These are phyloP conservation scores for Cylindrodendrum hubeiense DNA, from an alignment of 2,329 filamentous ascomycete genomes.

Conservation along the genomic window DNA sequence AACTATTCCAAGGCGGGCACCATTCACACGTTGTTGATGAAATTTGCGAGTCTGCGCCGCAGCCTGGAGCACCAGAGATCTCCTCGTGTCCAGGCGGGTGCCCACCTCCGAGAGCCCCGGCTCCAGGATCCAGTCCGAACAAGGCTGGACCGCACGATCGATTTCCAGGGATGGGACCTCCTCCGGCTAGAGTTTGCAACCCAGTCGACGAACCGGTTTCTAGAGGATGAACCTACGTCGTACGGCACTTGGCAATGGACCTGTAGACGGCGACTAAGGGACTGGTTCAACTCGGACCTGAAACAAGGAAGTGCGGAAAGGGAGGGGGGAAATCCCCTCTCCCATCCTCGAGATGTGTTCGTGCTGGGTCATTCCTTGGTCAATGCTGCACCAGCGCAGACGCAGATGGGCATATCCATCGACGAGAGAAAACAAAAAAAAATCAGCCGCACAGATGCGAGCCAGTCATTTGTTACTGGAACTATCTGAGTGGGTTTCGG, in stretches of 20 bases:
- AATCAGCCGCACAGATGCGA: slow-evolving; percentile 32
- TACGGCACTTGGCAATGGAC: slow-evolving; percentile 29
- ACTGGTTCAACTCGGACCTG: slow-evolving; percentile 37
- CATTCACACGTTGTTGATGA: slow-evolving; percentile 43
- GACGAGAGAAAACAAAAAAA: slow-evolving; percentile 21
- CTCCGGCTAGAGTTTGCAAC: slow-evolving; percentile 31
- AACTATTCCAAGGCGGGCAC: slow-evolving; percentile 41
- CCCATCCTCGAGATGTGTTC: slow-evolving; percentile 13
- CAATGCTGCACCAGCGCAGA: slow-evolving; percentile 32
- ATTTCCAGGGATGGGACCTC: slow-evolving; percentile 31
- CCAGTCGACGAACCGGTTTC: slow-evolving; percentile 38
- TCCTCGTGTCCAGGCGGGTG: slow-evolving; percentile 39
- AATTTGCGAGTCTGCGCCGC: slow-evolving; percentile 36
- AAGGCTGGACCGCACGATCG: slow-evolving; percentile 29
- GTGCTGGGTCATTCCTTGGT: slow-evolving; percentile 37
- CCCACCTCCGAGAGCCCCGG: slow-evolving; percentile 31
- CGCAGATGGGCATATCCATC: slow-evolving; percentile 22
- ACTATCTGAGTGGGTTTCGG: slow-evolving; percentile 16
- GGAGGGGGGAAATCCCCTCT: slow-evolving; percentile 25
- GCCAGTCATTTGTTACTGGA: slow-evolving; percentile 35
- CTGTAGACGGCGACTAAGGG: slow-evolving; percentile 16
- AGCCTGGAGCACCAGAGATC: slow-evolving; percentile 37
- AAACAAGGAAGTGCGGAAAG: slow-evolving; percentile 37
- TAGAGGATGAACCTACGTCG: slow-evolving; percentile 17
- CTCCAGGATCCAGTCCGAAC: slow-evolving; percentile 27